phyloP scores from a whole-genome alignment of 2,329 filamentous ascomycete species.

The Fusarium sp. region DNA sequence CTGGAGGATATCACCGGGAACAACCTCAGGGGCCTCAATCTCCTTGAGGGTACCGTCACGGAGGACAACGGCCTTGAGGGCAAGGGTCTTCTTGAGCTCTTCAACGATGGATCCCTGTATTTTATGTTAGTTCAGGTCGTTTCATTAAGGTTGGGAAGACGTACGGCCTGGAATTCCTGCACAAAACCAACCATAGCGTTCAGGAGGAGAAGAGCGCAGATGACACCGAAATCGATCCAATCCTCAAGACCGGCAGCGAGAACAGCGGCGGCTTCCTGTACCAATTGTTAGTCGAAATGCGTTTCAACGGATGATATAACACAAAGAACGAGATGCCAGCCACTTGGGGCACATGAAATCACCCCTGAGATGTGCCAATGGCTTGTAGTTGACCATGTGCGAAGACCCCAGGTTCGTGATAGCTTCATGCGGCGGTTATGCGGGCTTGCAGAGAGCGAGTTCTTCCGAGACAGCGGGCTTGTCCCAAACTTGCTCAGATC shows the following conservation, averaged over 20 bases:
- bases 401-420: too few relatives aligned
- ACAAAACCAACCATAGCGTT: conserved; percentile 89
- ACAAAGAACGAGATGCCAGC: too few relatives aligned
- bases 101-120: conserved; percentile 81
- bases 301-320: too few relatives aligned
- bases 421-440: too few relatives aligned
- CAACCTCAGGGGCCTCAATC: conserved; percentile 84
- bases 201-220: conserved; percentile 82
- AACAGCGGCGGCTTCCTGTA: conserved; percentile 73
- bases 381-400: too few relatives aligned
- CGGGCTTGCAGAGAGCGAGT: too few relatives aligned
- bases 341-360: conserved; percentile 5
- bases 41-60: conserved; percentile 82
- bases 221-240: conserved; percentile 95
- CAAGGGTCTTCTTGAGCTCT: conserved; percentile 89
- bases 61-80: conserved; percentile 87
- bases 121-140: neutral
- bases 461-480: too few relatives aligned
- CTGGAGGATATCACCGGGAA: conserved; percentile 90
- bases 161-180: conserved; percentile 82
- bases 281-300: conserved; percentile 39
- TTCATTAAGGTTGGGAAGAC: neutral
- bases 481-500: too few relatives aligned
- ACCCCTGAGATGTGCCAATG: neutral
- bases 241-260: conserved; percentile 86